Evolutionary conservation across 1,284 basidiomycete species (phyloP).

Genomic region (Naganishia cerealis): DNA sequence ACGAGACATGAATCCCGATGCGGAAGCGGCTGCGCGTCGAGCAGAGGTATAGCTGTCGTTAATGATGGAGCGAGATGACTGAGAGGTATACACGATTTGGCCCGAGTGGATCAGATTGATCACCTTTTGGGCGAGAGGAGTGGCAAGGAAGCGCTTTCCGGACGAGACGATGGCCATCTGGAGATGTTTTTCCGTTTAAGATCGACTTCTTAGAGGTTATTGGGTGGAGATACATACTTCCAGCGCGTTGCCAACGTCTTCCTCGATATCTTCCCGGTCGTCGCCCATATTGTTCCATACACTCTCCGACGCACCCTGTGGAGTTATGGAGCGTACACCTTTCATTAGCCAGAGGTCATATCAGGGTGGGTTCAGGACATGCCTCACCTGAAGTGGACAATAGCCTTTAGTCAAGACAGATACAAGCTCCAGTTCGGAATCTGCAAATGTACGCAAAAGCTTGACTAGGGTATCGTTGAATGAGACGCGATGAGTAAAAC

Average conservation of each 20-base stretch:
- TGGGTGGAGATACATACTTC: slow-evolving; percentile 61
- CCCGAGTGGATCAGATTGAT: slow-evolving; percentile 77
- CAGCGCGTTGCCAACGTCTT: slow-evolving; percentile 68
- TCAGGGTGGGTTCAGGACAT: too few relatives aligned
- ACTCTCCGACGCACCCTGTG: slow-evolving; percentile 65
- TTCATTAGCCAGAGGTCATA: neutral
- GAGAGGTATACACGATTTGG: slow-evolving; percentile 56
- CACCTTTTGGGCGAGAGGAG: slow-evolving; percentile 75
- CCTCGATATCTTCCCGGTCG: slow-evolving; percentile 60
- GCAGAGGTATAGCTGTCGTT: slow-evolving; percentile 78
- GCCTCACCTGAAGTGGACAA: slow-evolving; percentile 27
- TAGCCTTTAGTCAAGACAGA: slow-evolving; percentile 68
- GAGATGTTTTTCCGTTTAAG: neutral
- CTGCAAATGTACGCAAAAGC: slow-evolving; percentile 70
- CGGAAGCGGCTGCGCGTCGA: slow-evolving; percentile 16
- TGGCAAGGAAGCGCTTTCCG: slow-evolving; percentile 74
- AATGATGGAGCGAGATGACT: slow-evolving; percentile 68
- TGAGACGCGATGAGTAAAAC: neutral
- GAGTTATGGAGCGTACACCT: neutral
- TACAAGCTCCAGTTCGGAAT: slow-evolving; percentile 67
- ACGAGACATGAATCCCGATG: slow-evolving; percentile 30
- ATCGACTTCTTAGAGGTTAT: slow-evolving; percentile 3
- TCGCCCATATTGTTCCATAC: slow-evolving; percentile 65
- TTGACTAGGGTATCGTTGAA: slow-evolving; percentile 59
- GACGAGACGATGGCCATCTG: slow-evolving; percentile 82